phyloP scores from a whole-genome alignment of 768 basidiomycete genomes.

The Tulasnella sp. region DNA sequence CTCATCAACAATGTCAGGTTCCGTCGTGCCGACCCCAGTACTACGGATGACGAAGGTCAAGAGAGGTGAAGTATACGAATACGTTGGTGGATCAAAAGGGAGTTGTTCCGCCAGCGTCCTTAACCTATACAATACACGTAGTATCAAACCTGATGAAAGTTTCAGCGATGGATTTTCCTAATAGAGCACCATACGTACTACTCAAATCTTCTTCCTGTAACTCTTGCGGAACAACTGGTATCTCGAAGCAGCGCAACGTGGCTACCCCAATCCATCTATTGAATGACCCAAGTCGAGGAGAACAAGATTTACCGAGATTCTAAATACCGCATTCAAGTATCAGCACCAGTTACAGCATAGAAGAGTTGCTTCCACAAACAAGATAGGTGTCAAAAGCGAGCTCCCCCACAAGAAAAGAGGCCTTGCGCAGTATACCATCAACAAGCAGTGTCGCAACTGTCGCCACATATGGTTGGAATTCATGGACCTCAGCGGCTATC shows the following conservation, averaged over 20 bases:
- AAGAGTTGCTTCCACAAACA: conserved; percentile 34
- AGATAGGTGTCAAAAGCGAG: conserved; percentile 65
- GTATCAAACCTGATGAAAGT: conserved; percentile 45
- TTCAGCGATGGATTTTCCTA: background rate
- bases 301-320: conserved; percentile 58
- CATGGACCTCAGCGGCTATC: conserved; percentile 36
- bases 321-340: conserved; percentile 24
- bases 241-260: conserved; percentile 57
- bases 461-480: conserved; percentile 45
- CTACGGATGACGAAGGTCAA: conserved; percentile 50
- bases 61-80: conserved; percentile 67
- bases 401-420: conserved; percentile 47
- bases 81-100: conserved; percentile 76
- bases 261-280: conserved; percentile 70
- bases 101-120: conserved; percentile 67
- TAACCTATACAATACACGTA: conserved; percentile 76
- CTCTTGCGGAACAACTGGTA: conserved; percentile 56
- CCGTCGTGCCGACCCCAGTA: conserved; percentile 52
- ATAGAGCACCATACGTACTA: conserved; percentile 29
- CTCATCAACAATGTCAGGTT: conserved; percentile 58
- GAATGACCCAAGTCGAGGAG: conserved; percentile 57
- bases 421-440: conserved; percentile 47
- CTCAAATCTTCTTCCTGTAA: conserved; percentile 57
- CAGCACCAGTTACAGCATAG: background rate
- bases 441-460: conserved; percentile 47